phyloP scores from a whole-genome alignment of 305 asterid species.

The Lippia alba region DNA sequence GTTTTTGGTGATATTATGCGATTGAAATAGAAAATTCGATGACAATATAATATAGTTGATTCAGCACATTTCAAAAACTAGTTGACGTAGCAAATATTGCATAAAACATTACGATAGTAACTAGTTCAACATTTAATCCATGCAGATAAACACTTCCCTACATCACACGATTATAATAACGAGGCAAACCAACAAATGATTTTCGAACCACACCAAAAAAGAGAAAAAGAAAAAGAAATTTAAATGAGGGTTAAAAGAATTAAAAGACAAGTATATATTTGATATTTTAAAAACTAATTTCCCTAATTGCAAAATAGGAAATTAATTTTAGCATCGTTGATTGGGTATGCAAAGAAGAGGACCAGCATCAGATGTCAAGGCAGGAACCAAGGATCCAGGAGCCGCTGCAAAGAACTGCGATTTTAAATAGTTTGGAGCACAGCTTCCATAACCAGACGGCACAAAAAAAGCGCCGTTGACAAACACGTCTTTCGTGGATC shows the following conservation, averaged over 20 bases:
- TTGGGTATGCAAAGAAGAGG: conserved; percentile 56
- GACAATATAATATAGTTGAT: too few relatives aligned
- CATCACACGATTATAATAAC: neutral
- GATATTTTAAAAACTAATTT: too few relatives aligned
- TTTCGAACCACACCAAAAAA: neutral
- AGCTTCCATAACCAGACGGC: conserved; percentile 60
- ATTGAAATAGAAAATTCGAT: too few relatives aligned
- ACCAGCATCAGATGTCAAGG: conserved; percentile 67
- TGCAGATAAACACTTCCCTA: neutral
- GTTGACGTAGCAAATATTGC: too few relatives aligned
- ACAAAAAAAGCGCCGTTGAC: conserved; percentile 61
- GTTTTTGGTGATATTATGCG: too few relatives aligned
- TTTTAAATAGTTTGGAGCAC: conserved; percentile 48
- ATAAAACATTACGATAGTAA: too few relatives aligned
- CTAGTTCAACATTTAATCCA: too few relatives aligned
- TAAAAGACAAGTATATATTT: too few relatives aligned
- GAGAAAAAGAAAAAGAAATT: neutral
- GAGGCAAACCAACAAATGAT: neutral
- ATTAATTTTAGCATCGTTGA: conserved; percentile 35
- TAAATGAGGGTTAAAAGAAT: neutral
- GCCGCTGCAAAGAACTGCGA: conserved; percentile 52
- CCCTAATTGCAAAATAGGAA: neutral
- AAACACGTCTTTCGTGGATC: conserved; percentile 58
- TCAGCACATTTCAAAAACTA: too few relatives aligned
- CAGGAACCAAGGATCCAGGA: conserved; percentile 49